Evolutionary conservation across 2,329 filamentous ascomycete genomes (phyloP), one percentile per base, ranked within the genome.

Genomic region (Chaetomiaceae sp.): DNA sequence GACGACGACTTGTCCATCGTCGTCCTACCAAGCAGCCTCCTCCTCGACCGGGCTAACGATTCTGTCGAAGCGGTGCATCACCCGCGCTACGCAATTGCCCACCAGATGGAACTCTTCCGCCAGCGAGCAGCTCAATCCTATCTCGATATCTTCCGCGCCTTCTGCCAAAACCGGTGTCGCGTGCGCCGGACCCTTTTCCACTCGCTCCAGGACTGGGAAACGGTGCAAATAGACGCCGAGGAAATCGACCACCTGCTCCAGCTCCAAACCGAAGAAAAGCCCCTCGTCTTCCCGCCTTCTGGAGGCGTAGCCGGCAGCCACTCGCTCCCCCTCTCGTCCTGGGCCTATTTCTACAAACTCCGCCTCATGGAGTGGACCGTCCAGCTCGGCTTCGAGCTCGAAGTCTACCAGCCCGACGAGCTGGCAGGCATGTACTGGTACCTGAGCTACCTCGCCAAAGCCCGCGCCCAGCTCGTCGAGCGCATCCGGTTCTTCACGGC

Each of bases 261-360:
- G 51, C 66, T 73, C 6, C 74, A 82, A 50, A 79, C 80, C 20
- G 73, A 78, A 14, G 87, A 90, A 66, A 70, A 79, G 37, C 77
- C 86, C 2, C 67, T 86, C 14, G 68, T 76, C 30, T 75, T 77
- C 54, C 74, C 66, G 46, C 71, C 71, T 1, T 65, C 71, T 0
- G 75, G 73, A 45, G 72, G 71, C 2, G 79, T 85, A 40, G 73
- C 78, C 36, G n/a, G n/a, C n/a, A 77, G 81, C 1, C 85, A 81
- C 65, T 78, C 85, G 0, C 86, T 88, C 48, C 85, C 90, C 0
- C 76, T 97, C 0, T 90, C 88, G 1, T 90, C 87, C 3, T 99
- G 94, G 94, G 82, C 85, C 0, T 95, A 92, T 63, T 80, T 91
- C 55, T 89, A 95, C 70, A 97, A 96, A 69, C 77, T 96, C n/a